These are phyloP conservation scores for Scleromitrula shiraiana DNA, from an alignment of 2,329 filamentous ascomycete species.

Conservation along the genomic window DNA sequence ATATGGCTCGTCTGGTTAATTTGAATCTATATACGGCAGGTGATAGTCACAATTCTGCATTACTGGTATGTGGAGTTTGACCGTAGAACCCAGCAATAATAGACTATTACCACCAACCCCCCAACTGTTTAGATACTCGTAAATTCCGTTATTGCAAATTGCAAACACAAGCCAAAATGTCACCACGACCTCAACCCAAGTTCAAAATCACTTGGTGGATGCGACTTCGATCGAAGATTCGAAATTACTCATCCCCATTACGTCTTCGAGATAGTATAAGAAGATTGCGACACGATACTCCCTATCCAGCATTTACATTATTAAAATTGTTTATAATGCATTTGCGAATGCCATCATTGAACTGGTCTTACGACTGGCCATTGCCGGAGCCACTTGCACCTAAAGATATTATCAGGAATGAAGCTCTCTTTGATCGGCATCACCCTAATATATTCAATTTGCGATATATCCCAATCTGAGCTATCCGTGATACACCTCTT, in stretches of 20 bases:
- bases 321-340: slow-evolving; percentile 4
- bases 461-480: slow-evolving; percentile 24
- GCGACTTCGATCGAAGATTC: slow-evolving; percentile 6
- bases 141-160: background rate
- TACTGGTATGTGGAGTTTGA: background rate
- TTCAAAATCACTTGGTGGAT: slow-evolving; percentile 11
- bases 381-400: slow-evolving; percentile 9
- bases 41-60: no score
- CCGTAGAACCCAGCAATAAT: background rate
- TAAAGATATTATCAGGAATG: slow-evolving; percentile 4
- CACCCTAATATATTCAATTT: slow-evolving; percentile 21
- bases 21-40: no score
- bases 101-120: background rate
- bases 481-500: slow-evolving; percentile 25
- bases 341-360: background rate
- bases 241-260: slow-evolving; percentile 1
- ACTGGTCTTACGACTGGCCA: slow-evolving; percentile 8
- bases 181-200: slow-evolving; percentile 1
- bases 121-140: background rate
- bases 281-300: background rate
- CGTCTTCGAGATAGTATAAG: background rate
- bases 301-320: background rate
- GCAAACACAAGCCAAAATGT: background rate
- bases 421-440: slow-evolving; percentile 4
- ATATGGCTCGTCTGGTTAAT: no score